A percentile compares a stretch with the other conserved stretches of the same genome.
phyloP scores from a whole-genome alignment of 75 land plant species.

The Selaginella tamariscina region DNA sequence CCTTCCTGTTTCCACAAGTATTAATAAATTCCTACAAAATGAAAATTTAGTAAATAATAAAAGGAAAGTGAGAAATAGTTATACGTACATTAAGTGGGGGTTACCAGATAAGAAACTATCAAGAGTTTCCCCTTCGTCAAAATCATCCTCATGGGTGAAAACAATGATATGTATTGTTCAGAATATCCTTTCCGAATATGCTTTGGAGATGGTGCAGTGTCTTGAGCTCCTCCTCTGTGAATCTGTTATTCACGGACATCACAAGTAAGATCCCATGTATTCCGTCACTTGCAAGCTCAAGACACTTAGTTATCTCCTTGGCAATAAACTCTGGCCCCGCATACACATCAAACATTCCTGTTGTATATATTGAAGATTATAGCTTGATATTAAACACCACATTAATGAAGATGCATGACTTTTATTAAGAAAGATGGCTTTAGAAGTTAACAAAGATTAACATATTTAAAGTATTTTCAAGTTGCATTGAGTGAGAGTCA shows the following conservation, averaged over 20 bases:
- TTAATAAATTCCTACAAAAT: slow-evolving; percentile 34
- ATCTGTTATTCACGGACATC: slow-evolving; percentile 41
- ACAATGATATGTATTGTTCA: slow-evolving; percentile 65
- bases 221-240: slow-evolving; percentile 52
- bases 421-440: no score
- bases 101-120: slow-evolving; percentile 34
- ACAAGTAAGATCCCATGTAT: slow-evolving; percentile 57
- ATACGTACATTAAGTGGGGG: not conserved
- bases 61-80: not conserved
- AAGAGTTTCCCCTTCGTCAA: slow-evolving; percentile 27
- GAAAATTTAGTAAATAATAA: not conserved
- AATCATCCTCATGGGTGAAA: slow-evolving; percentile 70
- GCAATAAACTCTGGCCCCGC: slow-evolving; percentile 25
- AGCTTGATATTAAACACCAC: no score
- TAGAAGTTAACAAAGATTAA: no score
- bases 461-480: no score
- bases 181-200: slow-evolving; percentile 51
- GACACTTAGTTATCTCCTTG: slow-evolving; percentile 52
- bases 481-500: no score
- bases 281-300: slow-evolving; percentile 54
- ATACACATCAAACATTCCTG: slow-evolving; percentile 55
- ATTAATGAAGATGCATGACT: no score
- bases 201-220: slow-evolving; percentile 36
- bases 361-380: no score
- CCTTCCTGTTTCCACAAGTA: slow-evolving; percentile 35